Evolutionary conservation across 148 eudicot species (phyloP).

Genomic region (Fagopyrum tataricum): DNA sequence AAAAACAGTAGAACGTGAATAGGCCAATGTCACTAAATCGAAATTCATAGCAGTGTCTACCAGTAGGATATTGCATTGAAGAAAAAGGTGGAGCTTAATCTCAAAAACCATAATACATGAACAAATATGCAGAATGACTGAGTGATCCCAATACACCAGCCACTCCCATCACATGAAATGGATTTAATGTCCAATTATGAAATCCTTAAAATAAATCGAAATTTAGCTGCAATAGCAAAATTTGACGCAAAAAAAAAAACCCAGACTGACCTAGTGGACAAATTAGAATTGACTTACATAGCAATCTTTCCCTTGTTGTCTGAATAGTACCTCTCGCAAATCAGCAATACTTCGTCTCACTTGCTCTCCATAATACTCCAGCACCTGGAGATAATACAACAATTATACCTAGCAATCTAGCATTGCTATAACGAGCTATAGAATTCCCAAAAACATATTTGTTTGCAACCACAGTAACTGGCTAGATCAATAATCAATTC

Average conservation of each 20-base stretch:
- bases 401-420: background rate
- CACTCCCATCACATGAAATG: constrained; percentile 14
- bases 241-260: constrained; percentile 16
- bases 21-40: background rate
- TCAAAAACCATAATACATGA: no score
- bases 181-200: constrained; percentile 10
- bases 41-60: no score
- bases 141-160: constrained; percentile 6
- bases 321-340: constrained; percentile 73
- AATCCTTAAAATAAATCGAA: constrained; percentile 10
- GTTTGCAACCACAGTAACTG: background rate
- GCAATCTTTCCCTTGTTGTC: constrained; percentile 85
- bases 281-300: constrained; percentile 56
- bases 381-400: constrained; percentile 40
- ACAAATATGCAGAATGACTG: no score
- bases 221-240: constrained; percentile 20
- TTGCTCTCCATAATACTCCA: constrained; percentile 95
- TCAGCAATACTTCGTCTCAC: constrained; percentile 91
- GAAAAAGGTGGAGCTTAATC: no score
- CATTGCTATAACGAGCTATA: background rate
- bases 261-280: constrained; percentile 19
- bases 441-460: background rate
- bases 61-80: no score
- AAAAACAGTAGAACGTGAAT: background rate
- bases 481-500: background rate